These are phyloP conservation scores for Phytopythium chamaehyphon DNA, from an alignment of 352 stramenopile species.

Conservation along the genomic window DNA sequence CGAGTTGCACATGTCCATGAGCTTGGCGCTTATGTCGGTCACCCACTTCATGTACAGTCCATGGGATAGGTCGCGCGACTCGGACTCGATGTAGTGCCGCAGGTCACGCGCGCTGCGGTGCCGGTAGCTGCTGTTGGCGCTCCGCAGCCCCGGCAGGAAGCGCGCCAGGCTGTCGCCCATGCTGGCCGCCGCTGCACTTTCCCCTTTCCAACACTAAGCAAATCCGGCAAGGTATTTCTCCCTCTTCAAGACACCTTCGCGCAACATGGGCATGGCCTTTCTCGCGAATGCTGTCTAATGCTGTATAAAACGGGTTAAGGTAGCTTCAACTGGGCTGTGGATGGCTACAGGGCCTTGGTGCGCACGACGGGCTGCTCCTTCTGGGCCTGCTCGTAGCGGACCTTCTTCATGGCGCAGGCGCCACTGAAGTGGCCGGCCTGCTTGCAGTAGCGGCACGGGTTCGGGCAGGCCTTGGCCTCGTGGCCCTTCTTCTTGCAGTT, in stretches of 20 bases:
- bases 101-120: slow-evolving; percentile 69
- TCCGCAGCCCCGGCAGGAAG: slow-evolving; percentile 75
- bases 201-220: not conserved
- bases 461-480: slow-evolving; percentile 67
- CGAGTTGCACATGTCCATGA: slow-evolving; percentile 84
- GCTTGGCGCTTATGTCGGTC: slow-evolving; percentile 70
- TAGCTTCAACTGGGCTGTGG: too few species aligned
- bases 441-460: slow-evolving; percentile 82
- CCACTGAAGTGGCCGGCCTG: slow-evolving; percentile 68
- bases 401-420: slow-evolving; percentile 63
- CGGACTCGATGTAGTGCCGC: slow-evolving; percentile 81
- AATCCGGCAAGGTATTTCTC: too few species aligned
- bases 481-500: slow-evolving; percentile 84
- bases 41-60: slow-evolving; percentile 86
- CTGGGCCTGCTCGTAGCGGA: slow-evolving; percentile 40
- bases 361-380: slow-evolving; percentile 47
- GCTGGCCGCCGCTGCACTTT: slow-evolving; percentile 1
- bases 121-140: slow-evolving; percentile 52
- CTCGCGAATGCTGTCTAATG: too few species aligned
- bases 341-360: slow-evolving; percentile 58
- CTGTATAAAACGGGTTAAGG: too few species aligned
- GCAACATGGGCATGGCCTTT: too few species aligned
- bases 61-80: slow-evolving; percentile 82
- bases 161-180: slow-evolving; percentile 69
- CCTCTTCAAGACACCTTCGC: too few species aligned